phyloP scores from a whole-genome alignment of 164 flowering plant genomes.

The Dillenia turbinata region DNA sequence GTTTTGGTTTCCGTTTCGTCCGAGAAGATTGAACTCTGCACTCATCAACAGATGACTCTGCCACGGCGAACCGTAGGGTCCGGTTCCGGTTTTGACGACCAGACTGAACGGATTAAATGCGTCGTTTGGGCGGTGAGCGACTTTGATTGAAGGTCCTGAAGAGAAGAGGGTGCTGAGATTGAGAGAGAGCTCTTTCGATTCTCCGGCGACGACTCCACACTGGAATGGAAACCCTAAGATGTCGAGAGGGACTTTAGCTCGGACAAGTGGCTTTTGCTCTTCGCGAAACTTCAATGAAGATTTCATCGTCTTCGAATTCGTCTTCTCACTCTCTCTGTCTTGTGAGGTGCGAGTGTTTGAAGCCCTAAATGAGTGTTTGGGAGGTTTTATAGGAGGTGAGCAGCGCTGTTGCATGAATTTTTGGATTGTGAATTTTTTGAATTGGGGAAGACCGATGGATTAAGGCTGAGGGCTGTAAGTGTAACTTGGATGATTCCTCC shows the following conservation, averaged over 20 bases:
- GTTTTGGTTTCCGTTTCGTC: constrained; percentile 20
- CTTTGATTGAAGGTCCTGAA: constrained; percentile 57
- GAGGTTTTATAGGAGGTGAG: background rate
- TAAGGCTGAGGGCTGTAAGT: too few relatives aligned
- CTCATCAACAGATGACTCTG: constrained; percentile 55
- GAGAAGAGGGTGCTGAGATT: constrained; percentile 55
- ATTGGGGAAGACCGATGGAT: too few relatives aligned
- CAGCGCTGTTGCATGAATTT: background rate
- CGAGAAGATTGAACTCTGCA: constrained; percentile 61
- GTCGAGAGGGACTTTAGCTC: constrained; percentile 66
- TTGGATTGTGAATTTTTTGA: background rate
- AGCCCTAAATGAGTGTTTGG: background rate
- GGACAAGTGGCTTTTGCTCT: constrained; percentile 59
- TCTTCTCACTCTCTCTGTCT: background rate
- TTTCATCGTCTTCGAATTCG: constrained; percentile 34
- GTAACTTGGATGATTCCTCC: constrained; percentile 13
- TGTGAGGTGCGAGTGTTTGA: background rate
- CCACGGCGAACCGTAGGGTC: constrained; percentile 59
- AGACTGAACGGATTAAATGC: constrained; percentile 57
- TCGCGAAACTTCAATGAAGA: too few relatives aligned
- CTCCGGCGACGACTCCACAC: constrained; percentile 59
- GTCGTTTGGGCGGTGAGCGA: constrained; percentile 71
- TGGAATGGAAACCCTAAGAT: constrained; percentile 64
- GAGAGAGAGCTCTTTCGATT: constrained; percentile 55
- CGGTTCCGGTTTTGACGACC: constrained; percentile 61